Conservation (phyloP, 1,139 yeast species). For the Kluyveromyces sp. region DNA sequence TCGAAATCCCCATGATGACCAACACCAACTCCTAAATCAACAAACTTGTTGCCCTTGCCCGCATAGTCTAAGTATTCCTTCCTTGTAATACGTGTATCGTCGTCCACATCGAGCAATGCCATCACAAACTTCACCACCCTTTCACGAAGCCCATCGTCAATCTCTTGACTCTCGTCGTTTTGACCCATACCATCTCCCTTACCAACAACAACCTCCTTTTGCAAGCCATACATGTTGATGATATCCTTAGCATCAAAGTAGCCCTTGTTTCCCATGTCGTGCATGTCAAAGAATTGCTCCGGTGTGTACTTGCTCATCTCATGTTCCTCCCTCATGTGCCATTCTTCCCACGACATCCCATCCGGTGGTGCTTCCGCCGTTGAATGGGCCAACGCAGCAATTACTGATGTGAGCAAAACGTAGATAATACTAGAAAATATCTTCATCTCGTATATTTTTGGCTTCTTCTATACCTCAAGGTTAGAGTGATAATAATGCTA, state of each 20-base stretch:
- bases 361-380: slow-evolving; percentile 39
- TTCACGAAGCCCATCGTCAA: slow-evolving; percentile 51
- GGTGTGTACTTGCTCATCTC: slow-evolving; percentile 67
- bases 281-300: slow-evolving; percentile 70
- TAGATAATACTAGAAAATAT: neutral
- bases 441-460: neutral
- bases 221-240: slow-evolving; percentile 70
- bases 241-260: slow-evolving; percentile 58
- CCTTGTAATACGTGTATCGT: slow-evolving; percentile 56
- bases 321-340: slow-evolving; percentile 92
- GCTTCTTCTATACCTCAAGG: no score
- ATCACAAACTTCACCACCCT: slow-evolving; percentile 51
- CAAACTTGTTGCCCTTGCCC: slow-evolving; percentile 60
- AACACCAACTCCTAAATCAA: slow-evolving; percentile 92
- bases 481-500: no score
- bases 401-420: neutral
- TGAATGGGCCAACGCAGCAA: slow-evolving; percentile 16
- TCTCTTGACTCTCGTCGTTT: slow-evolving; percentile 53
- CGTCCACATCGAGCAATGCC: slow-evolving; percentile 52
- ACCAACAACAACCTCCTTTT: slow-evolving; percentile 67
- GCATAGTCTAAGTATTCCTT: slow-evolving; percentile 70
- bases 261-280: slow-evolving; percentile 55
- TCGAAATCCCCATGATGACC: slow-evolving; percentile 97
- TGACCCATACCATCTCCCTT: slow-evolving; percentile 87
- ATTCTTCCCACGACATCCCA: slow-evolving; percentile 59